Percentiles rank a stretch among this genome's conserved stretches.
Evolutionary conservation across 1,284 basidiomycete genomes (phyloP).

Genomic region (Ceratobasidium sp.): DNA sequence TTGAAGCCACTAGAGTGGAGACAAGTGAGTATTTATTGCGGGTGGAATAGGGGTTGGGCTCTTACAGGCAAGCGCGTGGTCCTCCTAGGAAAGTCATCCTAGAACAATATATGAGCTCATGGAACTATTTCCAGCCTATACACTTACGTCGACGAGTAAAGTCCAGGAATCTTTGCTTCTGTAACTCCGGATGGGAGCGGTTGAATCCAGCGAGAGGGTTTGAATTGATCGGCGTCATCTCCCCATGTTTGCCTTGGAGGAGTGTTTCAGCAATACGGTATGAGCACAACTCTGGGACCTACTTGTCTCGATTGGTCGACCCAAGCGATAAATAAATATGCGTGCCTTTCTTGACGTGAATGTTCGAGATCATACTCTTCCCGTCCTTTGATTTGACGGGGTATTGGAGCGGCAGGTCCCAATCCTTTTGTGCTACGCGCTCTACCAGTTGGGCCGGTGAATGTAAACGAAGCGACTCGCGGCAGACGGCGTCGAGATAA

Average conservation of each 20-base stretch:
- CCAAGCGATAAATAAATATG: background rate
- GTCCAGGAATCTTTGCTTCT: background rate
- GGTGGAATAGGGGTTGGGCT: background rate
- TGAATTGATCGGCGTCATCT: background rate
- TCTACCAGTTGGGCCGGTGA: background rate
- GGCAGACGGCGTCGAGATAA: background rate
- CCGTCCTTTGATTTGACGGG: background rate
- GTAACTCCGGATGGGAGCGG: background rate
- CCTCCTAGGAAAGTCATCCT: slow-evolving; percentile 26
- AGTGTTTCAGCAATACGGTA: background rate
- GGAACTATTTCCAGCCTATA: background rate
- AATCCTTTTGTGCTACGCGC: background rate
- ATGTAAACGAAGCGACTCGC: background rate
- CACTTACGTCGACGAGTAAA: background rate
- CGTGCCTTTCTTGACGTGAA: background rate
- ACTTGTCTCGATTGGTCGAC: background rate
- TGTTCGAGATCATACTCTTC: background rate
- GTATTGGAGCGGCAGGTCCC: background rate
- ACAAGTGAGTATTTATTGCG: background rate
- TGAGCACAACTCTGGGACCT: background rate
- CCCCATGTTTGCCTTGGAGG: background rate
- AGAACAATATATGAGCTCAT: background rate
- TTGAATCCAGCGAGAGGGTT: background rate
- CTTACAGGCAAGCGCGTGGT: slow-evolving; percentile 16
- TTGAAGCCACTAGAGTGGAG: background rate